Conservation (phyloP, 805 yeast genomes). For the Lipomyces japonicus region DNA sequence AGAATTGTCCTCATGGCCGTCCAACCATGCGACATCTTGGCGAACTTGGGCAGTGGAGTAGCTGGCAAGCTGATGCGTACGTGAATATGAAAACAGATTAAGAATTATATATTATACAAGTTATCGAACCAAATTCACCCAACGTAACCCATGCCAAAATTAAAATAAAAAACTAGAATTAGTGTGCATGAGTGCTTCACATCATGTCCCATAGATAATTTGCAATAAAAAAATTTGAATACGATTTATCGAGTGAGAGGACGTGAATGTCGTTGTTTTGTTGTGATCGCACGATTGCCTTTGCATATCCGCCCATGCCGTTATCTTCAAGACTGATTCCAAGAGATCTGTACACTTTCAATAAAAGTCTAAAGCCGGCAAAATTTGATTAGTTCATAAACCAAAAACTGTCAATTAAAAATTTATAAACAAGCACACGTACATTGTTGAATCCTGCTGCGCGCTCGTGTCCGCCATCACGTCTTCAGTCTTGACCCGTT, state of each 20-base stretch:
- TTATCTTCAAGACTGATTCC: conserved; percentile 26
- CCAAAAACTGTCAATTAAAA: not conserved
- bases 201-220: conserved; percentile 70
- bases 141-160: not conserved
- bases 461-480: conserved; percentile 12
- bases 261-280: conserved; percentile 25
- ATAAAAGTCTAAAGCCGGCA: conserved; percentile 14
- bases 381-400: not conserved
- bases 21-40: conserved; percentile 92
- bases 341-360: conserved; percentile 26
- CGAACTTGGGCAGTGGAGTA: conserved; percentile 40
- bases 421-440: too few species aligned
- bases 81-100: not conserved
- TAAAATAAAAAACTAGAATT: not conserved
- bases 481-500: conserved; percentile 22
- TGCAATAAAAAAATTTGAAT: conserved; percentile 64
- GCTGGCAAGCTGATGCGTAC: conserved; percentile 17
- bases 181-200: conserved; percentile 5
- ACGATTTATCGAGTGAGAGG: conserved; percentile 40
- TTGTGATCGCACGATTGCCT: conserved; percentile 26
- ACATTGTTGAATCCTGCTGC: conserved; percentile 27
- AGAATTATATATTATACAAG: not conserved
- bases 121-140: not conserved
- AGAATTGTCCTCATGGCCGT: conserved; percentile 84
- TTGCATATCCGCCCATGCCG: conserved; percentile 18